phyloP scores from a whole-genome alignment of 495 filamentous ascomycete genomes.

The Aspergillus bridgeri region DNA sequence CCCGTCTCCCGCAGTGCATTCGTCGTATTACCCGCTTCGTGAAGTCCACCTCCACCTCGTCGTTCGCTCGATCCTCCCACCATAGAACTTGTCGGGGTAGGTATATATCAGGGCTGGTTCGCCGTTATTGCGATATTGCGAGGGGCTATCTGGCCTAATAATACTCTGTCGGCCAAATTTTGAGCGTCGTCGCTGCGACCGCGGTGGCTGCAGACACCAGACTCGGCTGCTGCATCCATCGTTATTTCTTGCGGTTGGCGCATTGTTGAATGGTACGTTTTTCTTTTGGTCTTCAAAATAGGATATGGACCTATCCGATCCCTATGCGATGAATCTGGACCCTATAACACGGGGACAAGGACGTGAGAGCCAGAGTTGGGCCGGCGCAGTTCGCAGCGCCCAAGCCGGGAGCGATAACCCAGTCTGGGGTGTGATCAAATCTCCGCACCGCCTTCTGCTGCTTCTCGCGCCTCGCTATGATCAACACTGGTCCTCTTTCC shows the following conservation, averaged over 20 bases:
- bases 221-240: constrained; percentile 39
- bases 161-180: not conserved
- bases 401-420: constrained; percentile 19
- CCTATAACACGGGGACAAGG: not conserved
- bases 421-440: constrained; percentile 43
- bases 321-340: not conserved
- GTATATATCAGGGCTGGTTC: not conserved
- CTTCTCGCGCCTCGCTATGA: constrained; percentile 12
- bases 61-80: constrained; percentile 7
- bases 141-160: not conserved
- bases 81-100: constrained; percentile 21
- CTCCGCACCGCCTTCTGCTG: constrained; percentile 49
- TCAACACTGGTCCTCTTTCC: constrained; percentile 1
- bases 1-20: constrained; percentile 30
- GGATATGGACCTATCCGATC: constrained; percentile 2
- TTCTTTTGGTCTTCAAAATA: constrained; percentile 21
- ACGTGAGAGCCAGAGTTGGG: constrained; percentile 8
- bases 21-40: constrained; percentile 39
- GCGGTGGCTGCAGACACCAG: constrained; percentile 32
- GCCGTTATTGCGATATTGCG: not conserved
- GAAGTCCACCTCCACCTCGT: constrained; percentile 32
- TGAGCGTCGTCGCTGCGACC: constrained; percentile 11
- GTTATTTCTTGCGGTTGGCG: constrained; percentile 35
- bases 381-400: constrained; percentile 24
- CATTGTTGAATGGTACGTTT: constrained; percentile 48